Evolutionary conservation across 2,329 filamentous ascomycete species (phyloP).

Genomic region (Fusarium bactridioides): DNA sequence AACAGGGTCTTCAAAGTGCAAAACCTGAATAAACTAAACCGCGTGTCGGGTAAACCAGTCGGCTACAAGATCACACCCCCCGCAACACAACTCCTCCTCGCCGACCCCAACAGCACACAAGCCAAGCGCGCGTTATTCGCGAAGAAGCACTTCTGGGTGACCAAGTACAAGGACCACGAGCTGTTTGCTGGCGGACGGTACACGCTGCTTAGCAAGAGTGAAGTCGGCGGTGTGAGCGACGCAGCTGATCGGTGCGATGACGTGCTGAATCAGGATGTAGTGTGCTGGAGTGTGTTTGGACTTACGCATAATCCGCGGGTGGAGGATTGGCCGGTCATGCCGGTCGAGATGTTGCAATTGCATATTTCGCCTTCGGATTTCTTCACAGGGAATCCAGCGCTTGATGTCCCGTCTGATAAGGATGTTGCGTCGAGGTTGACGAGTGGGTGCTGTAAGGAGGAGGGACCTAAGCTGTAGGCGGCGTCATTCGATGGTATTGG

Average conservation of each 20-base stretch:
- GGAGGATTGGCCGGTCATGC: constrained; percentile 15
- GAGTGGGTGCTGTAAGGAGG: constrained; percentile 1
- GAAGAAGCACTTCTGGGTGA: constrained; percentile 56
- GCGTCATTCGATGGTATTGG: too few species aligned
- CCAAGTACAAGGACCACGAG: constrained; percentile 55
- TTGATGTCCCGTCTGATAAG: constrained; percentile 8
- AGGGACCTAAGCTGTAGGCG: neutral
- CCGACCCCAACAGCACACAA: constrained; percentile 51
- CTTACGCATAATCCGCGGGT: constrained; percentile 4
- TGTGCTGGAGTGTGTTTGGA: constrained; percentile 11
- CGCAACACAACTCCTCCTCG: constrained; percentile 50
- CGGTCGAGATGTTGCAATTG: constrained; percentile 12
- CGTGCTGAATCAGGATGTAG: constrained; percentile 13
- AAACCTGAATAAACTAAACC: constrained; percentile 54
- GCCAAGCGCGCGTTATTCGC: constrained; percentile 53
- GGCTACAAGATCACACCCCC: constrained; percentile 57
- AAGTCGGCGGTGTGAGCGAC: constrained; percentile 1
- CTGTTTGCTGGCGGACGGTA: constrained; percentile 54
- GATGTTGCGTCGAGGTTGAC: constrained; percentile 11
- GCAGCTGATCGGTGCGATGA: constrained; percentile 8
- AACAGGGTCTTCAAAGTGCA: constrained; percentile 61
- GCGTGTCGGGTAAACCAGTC: constrained; percentile 54
- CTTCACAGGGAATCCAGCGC: constrained; percentile 1
- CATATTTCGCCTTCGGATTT: constrained; percentile 10
- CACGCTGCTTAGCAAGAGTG: constrained; percentile 41